Conservation (phyloP, 176 grass and related monocot species). For the Paspalum vaginatum region DNA sequence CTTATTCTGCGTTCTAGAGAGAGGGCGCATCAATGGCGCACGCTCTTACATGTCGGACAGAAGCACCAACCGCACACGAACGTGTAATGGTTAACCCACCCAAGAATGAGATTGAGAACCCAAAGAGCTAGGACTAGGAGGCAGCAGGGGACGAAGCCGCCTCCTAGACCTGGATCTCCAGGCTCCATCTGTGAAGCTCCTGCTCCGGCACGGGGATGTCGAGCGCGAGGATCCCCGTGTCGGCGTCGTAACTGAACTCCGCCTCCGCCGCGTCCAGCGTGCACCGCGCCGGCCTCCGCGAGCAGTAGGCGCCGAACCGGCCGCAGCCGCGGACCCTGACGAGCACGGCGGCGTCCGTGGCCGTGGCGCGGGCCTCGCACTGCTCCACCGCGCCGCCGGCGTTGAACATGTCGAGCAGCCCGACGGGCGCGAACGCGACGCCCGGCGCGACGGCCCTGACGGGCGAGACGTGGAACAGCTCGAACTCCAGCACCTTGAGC, state of each 20-base stretch:
- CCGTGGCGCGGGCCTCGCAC: neutral
- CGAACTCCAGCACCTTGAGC: constrained; percentile 68
- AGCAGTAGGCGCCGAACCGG: constrained; percentile 74
- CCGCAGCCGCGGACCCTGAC: constrained; percentile 68
- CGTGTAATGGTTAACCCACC: neutral
- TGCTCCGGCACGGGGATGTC: constrained; percentile 62
- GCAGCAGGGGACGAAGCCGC: neutral
- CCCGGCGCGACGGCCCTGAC: constrained; percentile 31
- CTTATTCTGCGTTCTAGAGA: neutral
- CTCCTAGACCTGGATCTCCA: constrained; percentile 54
- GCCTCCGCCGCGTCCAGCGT: constrained; percentile 49
- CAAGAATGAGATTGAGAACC: neutral
- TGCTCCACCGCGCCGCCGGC: constrained; percentile 74
- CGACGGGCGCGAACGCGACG: constrained; percentile 60
- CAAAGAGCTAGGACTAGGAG: neutral
- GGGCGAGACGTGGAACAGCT: constrained; percentile 63
- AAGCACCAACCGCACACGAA: neutral
- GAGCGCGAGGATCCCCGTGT: constrained; percentile 54
- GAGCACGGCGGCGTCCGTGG: neutral
- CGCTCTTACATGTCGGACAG: neutral
- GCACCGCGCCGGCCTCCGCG: constrained; percentile 39
- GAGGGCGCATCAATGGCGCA: constrained; percentile 17
- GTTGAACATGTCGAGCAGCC: constrained; percentile 88
- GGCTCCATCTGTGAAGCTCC: constrained; percentile 62
- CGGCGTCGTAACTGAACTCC: constrained; percentile 51